Percentiles rank a stretch among this genome's conserved stretches.
Evolutionary conservation across 192 early-diverging fungal genomes (phyloP).

Genomic region (Haplosporangium gracile): DNA sequence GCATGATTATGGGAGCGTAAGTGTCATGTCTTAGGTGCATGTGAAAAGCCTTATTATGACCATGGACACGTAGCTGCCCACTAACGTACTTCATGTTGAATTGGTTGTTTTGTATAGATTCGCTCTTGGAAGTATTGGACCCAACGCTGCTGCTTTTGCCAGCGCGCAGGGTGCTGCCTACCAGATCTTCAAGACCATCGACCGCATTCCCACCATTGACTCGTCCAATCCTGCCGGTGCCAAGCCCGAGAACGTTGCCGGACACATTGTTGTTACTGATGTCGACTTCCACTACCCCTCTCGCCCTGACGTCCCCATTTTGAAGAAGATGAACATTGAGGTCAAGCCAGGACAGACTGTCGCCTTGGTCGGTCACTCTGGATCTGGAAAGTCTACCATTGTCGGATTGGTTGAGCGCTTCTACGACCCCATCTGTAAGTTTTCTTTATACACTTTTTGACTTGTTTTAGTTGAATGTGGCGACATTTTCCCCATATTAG

Average conservation of each 20-base stretch:
- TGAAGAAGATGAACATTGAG: conserved; percentile 80
- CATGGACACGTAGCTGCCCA: background rate
- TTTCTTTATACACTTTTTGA: conserved; percentile 60
- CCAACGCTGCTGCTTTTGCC: conserved; percentile 75
- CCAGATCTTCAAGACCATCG: conserved; percentile 86
- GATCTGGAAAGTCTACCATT: conserved; percentile 84
- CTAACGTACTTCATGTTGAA: conserved; percentile 60
- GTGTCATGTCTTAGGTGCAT: background rate
- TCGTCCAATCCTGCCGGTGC: conserved; percentile 60
- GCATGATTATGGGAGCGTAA: conserved; percentile 78
- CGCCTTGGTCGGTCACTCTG: conserved; percentile 92
- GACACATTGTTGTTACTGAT: conserved; percentile 79
- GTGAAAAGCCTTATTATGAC: background rate
- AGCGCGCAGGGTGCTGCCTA: conserved; percentile 87
- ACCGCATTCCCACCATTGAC: conserved; percentile 87
- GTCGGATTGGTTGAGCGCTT: conserved; percentile 82
- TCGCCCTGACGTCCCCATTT: conserved; percentile 81
- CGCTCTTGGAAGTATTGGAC: conserved; percentile 72
- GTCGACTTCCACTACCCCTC: conserved; percentile 90
- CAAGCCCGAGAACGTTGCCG: conserved; percentile 69
- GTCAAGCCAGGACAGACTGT: conserved; percentile 84
- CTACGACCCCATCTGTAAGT: conserved; percentile 76
- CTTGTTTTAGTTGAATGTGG: conserved; percentile 80
- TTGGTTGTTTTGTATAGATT: conserved; percentile 1
- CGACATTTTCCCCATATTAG: background rate